Evolutionary conservation across 768 basidiomycete genomes (phyloP).

Genomic region (Sporobolomyces phaffii): DNA sequence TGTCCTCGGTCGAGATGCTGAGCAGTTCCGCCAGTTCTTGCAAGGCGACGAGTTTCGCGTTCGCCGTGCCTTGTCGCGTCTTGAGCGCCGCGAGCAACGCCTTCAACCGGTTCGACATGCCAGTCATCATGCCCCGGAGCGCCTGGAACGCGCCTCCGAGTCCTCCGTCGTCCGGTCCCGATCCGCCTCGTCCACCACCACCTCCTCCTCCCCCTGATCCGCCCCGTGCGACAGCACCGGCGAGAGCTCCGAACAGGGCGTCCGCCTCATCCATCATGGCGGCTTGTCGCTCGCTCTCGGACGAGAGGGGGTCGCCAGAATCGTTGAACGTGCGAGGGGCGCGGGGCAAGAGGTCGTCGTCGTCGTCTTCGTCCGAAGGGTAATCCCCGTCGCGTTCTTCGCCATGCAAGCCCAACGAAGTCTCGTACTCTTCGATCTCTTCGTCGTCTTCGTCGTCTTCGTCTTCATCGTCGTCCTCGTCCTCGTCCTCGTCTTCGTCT

Average conservation of each 20-base stretch:
- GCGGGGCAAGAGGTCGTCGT: not conserved
- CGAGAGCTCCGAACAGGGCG: slow-evolving; percentile 18
- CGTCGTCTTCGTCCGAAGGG: slow-evolving; percentile 11
- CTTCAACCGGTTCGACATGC: slow-evolving; percentile 79
- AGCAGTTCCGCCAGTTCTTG: slow-evolving; percentile 92
- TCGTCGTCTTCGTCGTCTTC: slow-evolving; percentile 30
- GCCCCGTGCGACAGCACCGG: slow-evolving; percentile 21
- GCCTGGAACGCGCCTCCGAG: slow-evolving; percentile 34
- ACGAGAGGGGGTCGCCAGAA: slow-evolving; percentile 15
- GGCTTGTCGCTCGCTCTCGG: not conserved
- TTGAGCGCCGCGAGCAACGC: slow-evolving; percentile 77
- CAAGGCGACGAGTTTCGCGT: slow-evolving; percentile 76
- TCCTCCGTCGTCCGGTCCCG: slow-evolving; percentile 6
- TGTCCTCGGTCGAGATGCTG: slow-evolving; percentile 95
- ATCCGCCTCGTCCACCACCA: slow-evolving; percentile 21
- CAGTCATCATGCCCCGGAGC: slow-evolving; percentile 60
- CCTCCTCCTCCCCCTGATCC: too few species aligned
- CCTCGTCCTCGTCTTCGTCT: slow-evolving; percentile 6
- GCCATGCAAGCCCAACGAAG: slow-evolving; percentile 23
- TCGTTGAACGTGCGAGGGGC: slow-evolving; percentile 27
- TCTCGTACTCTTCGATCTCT: slow-evolving; percentile 32
- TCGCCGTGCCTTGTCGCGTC: slow-evolving; percentile 72
- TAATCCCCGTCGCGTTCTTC: slow-evolving; percentile 29
- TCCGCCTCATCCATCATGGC: slow-evolving; percentile 23
- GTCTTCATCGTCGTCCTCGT: slow-evolving; percentile 18